Evolutionary conservation across 1,139 yeast species (phyloP), one percentile per base, ranked within the genome.

Genomic region (Pichia sp.): DNA sequence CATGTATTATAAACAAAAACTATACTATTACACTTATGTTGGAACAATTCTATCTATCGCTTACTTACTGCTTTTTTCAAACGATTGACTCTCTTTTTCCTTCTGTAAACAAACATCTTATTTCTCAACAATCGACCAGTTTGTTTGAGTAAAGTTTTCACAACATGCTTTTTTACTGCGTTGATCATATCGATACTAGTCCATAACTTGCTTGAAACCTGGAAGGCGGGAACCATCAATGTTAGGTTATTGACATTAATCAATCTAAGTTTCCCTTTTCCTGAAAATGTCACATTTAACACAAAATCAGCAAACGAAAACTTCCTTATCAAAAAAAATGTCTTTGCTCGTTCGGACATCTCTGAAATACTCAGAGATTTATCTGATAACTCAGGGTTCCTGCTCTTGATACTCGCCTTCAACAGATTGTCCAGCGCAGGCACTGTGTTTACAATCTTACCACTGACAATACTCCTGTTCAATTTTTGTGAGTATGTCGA

Each of bases 221-320:
- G 62, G 51, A 85, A 70, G 31, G 73, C 76, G 0, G 90, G 90
- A 55, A 85, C 68, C 31, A 73, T 72, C 49, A 85, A 70, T 15
- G 75, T 70, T 59, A 86, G 82, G 61, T 81, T 76, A 40, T 81
- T 76, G 4, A 86, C 90, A 64, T 85, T 85, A 54, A 84, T 75
- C 55, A 84, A 63, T 57, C 85, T 72, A 64, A 73, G 75, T 42
- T 78, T 73, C 0, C 90, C 90, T 50, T 74, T 75, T 49, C 86
- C 82, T 61, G 77, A 79, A 57, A 83, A 78, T 4, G 90, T 83
- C 29, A 85, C 75, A 69, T 76, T 75, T 30, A 85, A 65, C 2
- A 75, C 68, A 41, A 80, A 74, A 11, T 81, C 74, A 53, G 74
- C 72, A 19, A 85, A 63, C 26, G 68, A 71, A 59, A 85, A 71